Evolutionary conservation across 768 basidiomycete species (phyloP).

Genomic region (Podaxis carcinomalis): DNA sequence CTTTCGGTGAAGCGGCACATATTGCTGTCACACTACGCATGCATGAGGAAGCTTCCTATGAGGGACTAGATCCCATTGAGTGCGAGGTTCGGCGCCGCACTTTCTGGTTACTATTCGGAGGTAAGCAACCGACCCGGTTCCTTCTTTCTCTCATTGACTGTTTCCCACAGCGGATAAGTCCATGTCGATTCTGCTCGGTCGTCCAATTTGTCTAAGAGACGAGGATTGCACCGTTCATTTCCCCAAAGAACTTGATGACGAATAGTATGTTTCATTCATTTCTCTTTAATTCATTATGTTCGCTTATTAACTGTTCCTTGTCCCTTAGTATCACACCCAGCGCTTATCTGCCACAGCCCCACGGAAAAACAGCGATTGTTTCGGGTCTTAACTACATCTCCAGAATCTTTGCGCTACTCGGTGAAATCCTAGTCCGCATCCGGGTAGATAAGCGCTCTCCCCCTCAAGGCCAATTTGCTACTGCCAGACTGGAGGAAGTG

Average conservation of each 20-base stretch:
- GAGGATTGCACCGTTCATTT: constrained; percentile 90
- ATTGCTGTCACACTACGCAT: constrained; percentile 79
- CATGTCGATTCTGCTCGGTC: constrained; percentile 78
- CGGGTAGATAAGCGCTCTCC: constrained; percentile 84
- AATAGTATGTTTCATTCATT: constrained; percentile 59
- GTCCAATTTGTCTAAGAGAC: constrained; percentile 82
- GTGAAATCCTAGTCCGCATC: constrained; percentile 84
- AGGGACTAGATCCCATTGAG: constrained; percentile 81
- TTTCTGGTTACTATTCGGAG: constrained; percentile 90
- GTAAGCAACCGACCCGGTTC: constrained; percentile 33
- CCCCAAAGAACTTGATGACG: constrained; percentile 84
- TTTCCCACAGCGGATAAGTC: constrained; percentile 73
- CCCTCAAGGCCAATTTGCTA: constrained; percentile 81
- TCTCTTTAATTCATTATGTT: constrained; percentile 25
- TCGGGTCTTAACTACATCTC: constrained; percentile 87
- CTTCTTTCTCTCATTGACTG: neutral
- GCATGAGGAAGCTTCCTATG: constrained; percentile 84
- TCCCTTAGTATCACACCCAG: constrained; percentile 70
- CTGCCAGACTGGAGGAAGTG: constrained; percentile 80
- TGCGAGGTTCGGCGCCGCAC: constrained; percentile 80
- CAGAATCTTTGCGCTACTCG: constrained; percentile 79
- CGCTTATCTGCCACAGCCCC: constrained; percentile 83
- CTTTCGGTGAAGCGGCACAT: constrained; percentile 83
- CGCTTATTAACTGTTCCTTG: constrained; percentile 18
- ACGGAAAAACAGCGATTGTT: constrained; percentile 78